Base-by-base conservation (phyloP, 2,329 filamentous ascomycete species). In the Neonectria coccinea region DNA sequence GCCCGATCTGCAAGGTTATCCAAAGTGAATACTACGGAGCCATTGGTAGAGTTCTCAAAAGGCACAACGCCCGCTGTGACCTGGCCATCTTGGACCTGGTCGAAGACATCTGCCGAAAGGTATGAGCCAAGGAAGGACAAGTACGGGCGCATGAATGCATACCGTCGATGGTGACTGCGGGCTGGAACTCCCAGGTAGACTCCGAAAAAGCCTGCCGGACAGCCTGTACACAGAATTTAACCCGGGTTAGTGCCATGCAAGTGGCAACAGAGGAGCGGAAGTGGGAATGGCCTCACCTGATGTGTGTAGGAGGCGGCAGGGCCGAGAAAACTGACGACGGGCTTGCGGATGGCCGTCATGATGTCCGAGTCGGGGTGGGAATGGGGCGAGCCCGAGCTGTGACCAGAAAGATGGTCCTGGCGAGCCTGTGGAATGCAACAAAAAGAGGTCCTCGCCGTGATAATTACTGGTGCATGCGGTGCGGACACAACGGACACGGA, bases 11-110 rank as follows among this genome's bases (percentile, higher is more conserved):
- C 93, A 65, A 99, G 88, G 69, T 95, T 88, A 79, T 97, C 94
- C 25, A 98, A 86, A 0, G 94, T 97, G 78, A 93, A 92, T 60
- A 96, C 89, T 54, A 99, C 96, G 59, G 91, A 91, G 74, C 96
- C 96, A 79, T 98, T 97, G 76, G 93, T 95, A 44, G 92, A 97
- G 83, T 99, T 99, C 77, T 98, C 95, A 79, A 97, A 94, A 7
- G 96, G 96, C 2, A 97, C 92, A 33, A 98, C 92, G 70, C 94
- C 96, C 61, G 90, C 90, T 56, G 86, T 80, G 1, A 88, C 88
- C 48, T 82, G 76, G 62, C 87, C 85, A 41, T 84, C 83, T 74
- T 97, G 93, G 6, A 97, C 91, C 16, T 89, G 85, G 55, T 89
- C 84, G 78, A 97, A 97, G 72, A 97, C 89, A 75, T 96, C 93